These are phyloP conservation scores for Hypomontagnella submonticulosa DNA, from an alignment of 495 filamentous ascomycete species.

Conservation along the genomic window DNA sequence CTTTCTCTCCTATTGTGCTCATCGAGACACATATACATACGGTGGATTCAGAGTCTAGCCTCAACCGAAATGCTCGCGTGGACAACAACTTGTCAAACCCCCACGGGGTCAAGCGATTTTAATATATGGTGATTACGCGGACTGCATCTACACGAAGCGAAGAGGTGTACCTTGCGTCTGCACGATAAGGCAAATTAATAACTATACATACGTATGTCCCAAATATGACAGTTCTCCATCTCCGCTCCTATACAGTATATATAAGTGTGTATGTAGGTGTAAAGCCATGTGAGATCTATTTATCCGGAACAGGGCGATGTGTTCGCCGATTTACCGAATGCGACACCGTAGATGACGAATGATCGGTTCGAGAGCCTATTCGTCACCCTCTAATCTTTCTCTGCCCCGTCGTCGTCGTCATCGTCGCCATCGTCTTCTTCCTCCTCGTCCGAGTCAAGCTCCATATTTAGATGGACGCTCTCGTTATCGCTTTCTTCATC, in stretches of 20 bases:
- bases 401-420: conserved; percentile 48
- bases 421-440: conserved; percentile 40
- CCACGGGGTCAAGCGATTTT: not conserved
- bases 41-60: not conserved
- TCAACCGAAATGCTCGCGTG: conserved; percentile 11
- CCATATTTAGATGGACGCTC: conserved; percentile 56
- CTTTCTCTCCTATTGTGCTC: too few species aligned
- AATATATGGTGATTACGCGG: conserved; percentile 29
- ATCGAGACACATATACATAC: not conserved
- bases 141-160: conserved; percentile 7
- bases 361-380: conserved; percentile 35
- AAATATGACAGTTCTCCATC: conserved; percentile 2
- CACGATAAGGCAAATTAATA: conserved; percentile 32
- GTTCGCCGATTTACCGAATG: conserved; percentile 31
- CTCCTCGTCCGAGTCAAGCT: conserved; percentile 49
- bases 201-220: not conserved
- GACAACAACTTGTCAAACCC: conserved; percentile 5
- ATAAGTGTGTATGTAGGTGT: not conserved
- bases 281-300: conserved; percentile 29
- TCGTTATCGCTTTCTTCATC: conserved; percentile 48
- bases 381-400: conserved; percentile 44
- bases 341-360: conserved; percentile 15
- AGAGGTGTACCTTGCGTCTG: conserved; percentile 36
- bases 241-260: not conserved
- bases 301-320: conserved; percentile 32